These are phyloP conservation scores for Fremontodendron californicum DNA, from an alignment of 345 rosid genomes.

Conservation along the genomic window DNA sequence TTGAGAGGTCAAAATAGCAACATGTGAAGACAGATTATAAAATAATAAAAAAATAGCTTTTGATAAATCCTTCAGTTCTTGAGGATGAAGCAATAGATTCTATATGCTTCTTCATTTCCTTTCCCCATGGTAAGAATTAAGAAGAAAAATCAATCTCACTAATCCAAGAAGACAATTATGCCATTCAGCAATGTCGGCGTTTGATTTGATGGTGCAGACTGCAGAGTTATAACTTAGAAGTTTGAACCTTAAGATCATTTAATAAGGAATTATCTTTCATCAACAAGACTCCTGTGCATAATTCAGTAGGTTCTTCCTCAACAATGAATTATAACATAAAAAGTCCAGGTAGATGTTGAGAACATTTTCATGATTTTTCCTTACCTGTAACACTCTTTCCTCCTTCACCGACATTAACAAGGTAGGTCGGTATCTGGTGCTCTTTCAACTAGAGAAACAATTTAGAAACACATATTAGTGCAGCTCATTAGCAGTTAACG, in stretches of 20 bases:
- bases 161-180: not conserved
- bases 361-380: constrained; percentile 1
- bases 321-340: too few relatives aligned
- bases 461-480: not conserved
- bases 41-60: not conserved
- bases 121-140: not conserved
- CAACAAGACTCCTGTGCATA: not conserved
- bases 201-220: not conserved
- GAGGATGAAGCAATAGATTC: not conserved
- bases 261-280: not conserved
- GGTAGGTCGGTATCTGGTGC: constrained; percentile 22
- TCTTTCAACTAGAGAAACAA: constrained; percentile 27
- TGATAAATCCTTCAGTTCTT: not conserved
- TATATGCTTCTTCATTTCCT: not conserved
- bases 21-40: not conserved
- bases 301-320: not conserved
- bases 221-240: not conserved
- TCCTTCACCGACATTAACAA: constrained; percentile 24
- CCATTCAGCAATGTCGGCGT: not conserved
- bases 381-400: constrained; percentile 15
- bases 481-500: not conserved
- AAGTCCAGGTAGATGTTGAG: not conserved
- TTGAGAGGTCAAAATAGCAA: not conserved
- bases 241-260: not conserved
- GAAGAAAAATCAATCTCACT: not conserved